phyloP scores from a whole-genome alignment of 2,329 filamentous ascomycete species.

The Pyricularia sp. region DNA sequence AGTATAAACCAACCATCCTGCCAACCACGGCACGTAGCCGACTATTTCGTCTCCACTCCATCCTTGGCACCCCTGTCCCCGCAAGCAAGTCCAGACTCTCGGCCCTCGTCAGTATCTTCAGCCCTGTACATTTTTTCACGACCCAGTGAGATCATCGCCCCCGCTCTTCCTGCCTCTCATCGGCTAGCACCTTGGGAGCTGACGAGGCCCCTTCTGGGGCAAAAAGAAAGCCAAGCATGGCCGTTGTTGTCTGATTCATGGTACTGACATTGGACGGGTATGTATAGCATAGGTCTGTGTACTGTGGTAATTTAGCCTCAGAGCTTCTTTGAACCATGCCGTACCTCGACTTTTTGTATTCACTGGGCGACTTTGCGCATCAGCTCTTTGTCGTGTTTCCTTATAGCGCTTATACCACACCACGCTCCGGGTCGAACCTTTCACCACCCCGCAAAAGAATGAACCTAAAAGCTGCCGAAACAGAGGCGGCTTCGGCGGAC shows the following conservation, averaged over 20 bases:
- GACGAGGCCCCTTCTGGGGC: background rate
- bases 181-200: background rate
- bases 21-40: background rate
- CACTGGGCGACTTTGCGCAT: conserved; percentile 9
- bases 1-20: background rate
- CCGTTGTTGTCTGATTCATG: background rate
- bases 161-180: background rate
- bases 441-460: background rate
- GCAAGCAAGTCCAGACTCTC: background rate
- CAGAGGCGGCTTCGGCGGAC: background rate
- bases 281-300: background rate
- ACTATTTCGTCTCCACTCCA: background rate
- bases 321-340: background rate
- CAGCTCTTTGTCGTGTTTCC: conserved; percentile 19
- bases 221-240: background rate
- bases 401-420: conserved; percentile 15
- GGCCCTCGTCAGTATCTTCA: background rate
- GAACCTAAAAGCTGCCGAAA: background rate
- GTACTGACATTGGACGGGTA: background rate
- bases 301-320: background rate
- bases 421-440: background rate
- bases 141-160: background rate
- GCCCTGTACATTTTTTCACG: background rate
- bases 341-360: conserved; percentile 1
- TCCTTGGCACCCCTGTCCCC: background rate